phyloP scores from a whole-genome alignment of 1,284 basidiomycete species.

The Trichosporon sp. region DNA sequence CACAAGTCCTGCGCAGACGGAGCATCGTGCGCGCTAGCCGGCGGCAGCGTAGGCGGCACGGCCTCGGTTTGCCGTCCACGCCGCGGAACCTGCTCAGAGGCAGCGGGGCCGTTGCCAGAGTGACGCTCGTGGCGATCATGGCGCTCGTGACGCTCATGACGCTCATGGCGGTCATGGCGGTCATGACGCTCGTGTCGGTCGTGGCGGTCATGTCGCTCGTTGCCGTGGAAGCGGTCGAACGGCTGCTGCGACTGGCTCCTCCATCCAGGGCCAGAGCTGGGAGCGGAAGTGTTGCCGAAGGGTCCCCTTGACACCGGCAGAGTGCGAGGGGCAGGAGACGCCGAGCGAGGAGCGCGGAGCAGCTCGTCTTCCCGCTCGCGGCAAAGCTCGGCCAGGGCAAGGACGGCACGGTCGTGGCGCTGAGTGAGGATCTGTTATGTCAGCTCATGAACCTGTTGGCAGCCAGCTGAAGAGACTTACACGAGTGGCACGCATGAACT shows the following conservation, averaged over 20 bases:
- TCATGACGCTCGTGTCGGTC: conserved; percentile 1
- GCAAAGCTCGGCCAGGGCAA: conserved; percentile 76
- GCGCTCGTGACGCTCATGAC: neutral
- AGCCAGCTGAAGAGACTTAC: conserved; percentile 22
- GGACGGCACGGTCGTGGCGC: conserved; percentile 73
- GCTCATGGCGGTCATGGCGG: neutral
- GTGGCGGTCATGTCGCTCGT: neutral
- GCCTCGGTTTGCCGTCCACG: conserved; percentile 31
- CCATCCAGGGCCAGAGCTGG: conserved; percentile 23
- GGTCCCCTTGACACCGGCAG: conserved; percentile 34
- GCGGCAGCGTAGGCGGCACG: neutral
- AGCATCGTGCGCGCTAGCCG: neutral
- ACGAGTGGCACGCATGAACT: conserved; percentile 93
- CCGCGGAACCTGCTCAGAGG: conserved; percentile 9
- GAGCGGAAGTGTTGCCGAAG: conserved; percentile 17
- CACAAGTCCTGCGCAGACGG: conserved; percentile 41
- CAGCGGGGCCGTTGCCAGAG: neutral
- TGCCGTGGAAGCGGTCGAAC: conserved; percentile 31
- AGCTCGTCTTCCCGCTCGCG: conserved; percentile 53
- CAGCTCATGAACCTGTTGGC: neutral
- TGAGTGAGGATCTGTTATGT: conserved; percentile 58
- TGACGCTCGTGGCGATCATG: conserved; percentile 4
- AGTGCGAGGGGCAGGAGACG: conserved; percentile 47
- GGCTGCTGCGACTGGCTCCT: conserved; percentile 42
- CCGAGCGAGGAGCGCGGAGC: conserved; percentile 47